Conservation (phyloP, 139 green algal species). For the Pseudopediastrum boryanum region DNA sequence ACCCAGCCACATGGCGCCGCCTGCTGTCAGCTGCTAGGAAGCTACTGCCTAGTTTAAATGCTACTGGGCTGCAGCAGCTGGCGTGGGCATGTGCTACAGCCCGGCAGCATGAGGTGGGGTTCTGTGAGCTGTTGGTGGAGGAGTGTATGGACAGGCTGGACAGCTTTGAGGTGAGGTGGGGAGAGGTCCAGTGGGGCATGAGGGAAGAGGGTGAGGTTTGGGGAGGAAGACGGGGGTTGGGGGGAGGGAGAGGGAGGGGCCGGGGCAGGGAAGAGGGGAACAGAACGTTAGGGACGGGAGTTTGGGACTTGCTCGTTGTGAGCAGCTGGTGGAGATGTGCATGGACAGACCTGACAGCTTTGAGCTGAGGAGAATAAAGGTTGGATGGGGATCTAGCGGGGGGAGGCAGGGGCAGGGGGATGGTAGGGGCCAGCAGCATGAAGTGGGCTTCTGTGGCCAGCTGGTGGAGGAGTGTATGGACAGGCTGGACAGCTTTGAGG, state of each 20-base stretch:
- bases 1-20: not conserved
- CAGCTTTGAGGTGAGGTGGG: not conserved
- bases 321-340: no score
- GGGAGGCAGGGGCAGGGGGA: not conserved
- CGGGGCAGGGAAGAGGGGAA: no score
- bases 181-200: no score
- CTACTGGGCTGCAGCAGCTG: slow-evolving; percentile 10
- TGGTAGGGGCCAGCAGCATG: not conserved
- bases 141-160: not conserved
- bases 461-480: not conserved
- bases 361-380: no score
- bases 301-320: no score
- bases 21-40: not conserved
- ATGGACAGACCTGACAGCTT: no score
- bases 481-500: not conserved
- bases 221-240: no score
- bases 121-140: not conserved
- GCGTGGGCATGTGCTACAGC: slow-evolving; percentile 10
- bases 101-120: not conserved
- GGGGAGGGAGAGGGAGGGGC: no score
- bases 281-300: no score
- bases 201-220: no score
- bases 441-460: not conserved
- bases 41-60: not conserved
- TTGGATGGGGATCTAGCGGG: no score